Evolutionary conservation across 179 eudicot species (phyloP).

Genomic region (Silene noctiflora): DNA sequence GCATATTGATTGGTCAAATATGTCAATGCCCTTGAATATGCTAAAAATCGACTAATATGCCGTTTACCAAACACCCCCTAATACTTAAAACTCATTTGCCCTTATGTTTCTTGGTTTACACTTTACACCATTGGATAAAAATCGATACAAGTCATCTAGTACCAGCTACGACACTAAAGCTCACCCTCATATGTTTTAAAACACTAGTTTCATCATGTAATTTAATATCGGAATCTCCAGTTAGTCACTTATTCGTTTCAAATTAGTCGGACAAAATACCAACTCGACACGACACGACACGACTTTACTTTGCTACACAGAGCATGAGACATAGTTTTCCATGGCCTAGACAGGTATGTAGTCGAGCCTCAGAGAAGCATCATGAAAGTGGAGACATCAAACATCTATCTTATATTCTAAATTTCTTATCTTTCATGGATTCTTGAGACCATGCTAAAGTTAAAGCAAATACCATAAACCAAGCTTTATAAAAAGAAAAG

Average conservation of each 20-base stretch:
- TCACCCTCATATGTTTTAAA: too few species aligned
- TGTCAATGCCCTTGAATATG: too few species aligned
- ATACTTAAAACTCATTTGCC: too few species aligned
- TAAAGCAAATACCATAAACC: constrained; percentile 13
- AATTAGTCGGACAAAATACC: not conserved
- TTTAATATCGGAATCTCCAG: too few species aligned
- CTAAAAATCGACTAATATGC: too few species aligned
- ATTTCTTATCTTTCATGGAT: constrained; percentile 16
- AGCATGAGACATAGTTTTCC: not conserved
- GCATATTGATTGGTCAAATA: too few species aligned
- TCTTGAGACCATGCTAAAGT: constrained; percentile 2
- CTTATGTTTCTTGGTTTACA: too few species aligned
- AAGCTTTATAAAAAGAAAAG: constrained; percentile 16
- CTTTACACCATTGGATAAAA: too few species aligned
- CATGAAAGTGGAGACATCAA: not conserved
- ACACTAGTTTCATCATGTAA: too few species aligned
- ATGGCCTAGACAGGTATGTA: not conserved
- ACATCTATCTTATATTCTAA: constrained; percentile 1
- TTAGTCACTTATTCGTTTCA: not conserved
- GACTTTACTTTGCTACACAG: not conserved
- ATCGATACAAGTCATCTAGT: too few species aligned
- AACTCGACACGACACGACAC: not conserved
- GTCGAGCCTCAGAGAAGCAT: constrained; percentile 3
- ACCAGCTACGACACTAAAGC: too few species aligned
- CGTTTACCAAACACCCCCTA: too few species aligned